Percentiles rank a stretch among this genome's conserved stretches.
These are phyloP conservation scores for Gelatoporia subvermispora DNA, from an alignment of 768 basidiomycete species.

Conservation along the genomic window DNA sequence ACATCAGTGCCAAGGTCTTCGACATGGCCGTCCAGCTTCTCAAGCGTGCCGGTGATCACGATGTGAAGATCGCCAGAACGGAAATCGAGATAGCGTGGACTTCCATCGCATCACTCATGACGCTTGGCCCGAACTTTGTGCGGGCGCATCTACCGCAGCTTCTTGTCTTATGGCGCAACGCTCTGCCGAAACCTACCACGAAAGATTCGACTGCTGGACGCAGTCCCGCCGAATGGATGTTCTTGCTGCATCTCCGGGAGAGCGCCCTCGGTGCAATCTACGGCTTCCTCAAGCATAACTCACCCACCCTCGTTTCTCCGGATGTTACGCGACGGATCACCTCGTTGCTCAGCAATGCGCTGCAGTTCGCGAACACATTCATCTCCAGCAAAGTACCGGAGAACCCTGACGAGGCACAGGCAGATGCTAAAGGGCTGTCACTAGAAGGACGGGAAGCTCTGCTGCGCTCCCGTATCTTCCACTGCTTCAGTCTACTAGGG, in stretches of 20 bases:
- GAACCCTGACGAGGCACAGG: constrained; percentile 34
- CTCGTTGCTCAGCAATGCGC: constrained; percentile 80
- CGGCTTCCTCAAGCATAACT: constrained; percentile 82
- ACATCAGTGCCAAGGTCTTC: constrained; percentile 84
- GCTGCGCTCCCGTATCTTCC: constrained; percentile 79
- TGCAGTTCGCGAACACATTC: constrained; percentile 87
- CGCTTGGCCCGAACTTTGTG: constrained; percentile 90
- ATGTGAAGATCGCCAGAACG: constrained; percentile 71
- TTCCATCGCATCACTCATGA: constrained; percentile 84
- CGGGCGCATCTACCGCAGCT: constrained; percentile 90
- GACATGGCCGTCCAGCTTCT: constrained; percentile 88
- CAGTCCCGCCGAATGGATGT: constrained; percentile 79
- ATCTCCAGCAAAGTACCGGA: constrained; percentile 68
- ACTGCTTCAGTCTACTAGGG: constrained; percentile 84
- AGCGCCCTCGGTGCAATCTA: constrained; percentile 85
- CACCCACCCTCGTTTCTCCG: constrained; percentile 69
- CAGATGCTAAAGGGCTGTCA: constrained; percentile 39
- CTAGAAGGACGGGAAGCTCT: constrained; percentile 79
- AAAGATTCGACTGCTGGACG: constrained; percentile 72
- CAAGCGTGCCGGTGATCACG: constrained; percentile 88
- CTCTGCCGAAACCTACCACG: constrained; percentile 88
- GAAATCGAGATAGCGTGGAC: constrained; percentile 97
- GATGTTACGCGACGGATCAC: constrained; percentile 89
- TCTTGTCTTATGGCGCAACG: constrained; percentile 95
- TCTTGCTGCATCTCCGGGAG: constrained; percentile 87